These are phyloP conservation scores for Prunus kanzakura DNA, from an alignment of 306 rosid genomes.

Conservation along the genomic window DNA sequence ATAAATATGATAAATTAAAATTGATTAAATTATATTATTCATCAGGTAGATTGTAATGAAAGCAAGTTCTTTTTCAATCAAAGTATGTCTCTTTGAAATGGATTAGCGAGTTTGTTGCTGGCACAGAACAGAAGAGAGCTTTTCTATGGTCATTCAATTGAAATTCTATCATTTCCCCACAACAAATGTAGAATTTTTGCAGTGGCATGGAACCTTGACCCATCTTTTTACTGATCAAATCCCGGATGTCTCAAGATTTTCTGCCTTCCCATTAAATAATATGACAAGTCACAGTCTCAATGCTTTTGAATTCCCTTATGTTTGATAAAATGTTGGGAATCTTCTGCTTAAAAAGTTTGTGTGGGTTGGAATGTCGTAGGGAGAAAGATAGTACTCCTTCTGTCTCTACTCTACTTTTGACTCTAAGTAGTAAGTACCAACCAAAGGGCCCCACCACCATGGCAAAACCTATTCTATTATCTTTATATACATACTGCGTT, in stretches of 20 bases:
- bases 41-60: neutral
- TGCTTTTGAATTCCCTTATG: no score
- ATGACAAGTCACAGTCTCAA: no score
- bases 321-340: neutral
- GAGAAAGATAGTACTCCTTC: neutral
- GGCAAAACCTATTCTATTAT: no score
- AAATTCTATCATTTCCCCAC: no score
- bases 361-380: neutral
- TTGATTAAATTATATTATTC: no score
- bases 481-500: neutral
- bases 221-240: no score
- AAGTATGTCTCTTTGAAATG: neutral
- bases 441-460: neutral
- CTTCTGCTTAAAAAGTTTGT: neutral
- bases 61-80: neutral
- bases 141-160: no score
- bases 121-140: no score
- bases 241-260: no score
- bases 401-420: neutral
- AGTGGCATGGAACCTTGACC: no score
- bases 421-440: neutral
- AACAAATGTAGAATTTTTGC: no score
- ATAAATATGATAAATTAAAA: neutral
- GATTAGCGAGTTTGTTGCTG: neutral
- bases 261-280: no score